Evolutionary conservation across 208 protist species (phyloP).

Genomic region (Blechomonas ayalai): DNA sequence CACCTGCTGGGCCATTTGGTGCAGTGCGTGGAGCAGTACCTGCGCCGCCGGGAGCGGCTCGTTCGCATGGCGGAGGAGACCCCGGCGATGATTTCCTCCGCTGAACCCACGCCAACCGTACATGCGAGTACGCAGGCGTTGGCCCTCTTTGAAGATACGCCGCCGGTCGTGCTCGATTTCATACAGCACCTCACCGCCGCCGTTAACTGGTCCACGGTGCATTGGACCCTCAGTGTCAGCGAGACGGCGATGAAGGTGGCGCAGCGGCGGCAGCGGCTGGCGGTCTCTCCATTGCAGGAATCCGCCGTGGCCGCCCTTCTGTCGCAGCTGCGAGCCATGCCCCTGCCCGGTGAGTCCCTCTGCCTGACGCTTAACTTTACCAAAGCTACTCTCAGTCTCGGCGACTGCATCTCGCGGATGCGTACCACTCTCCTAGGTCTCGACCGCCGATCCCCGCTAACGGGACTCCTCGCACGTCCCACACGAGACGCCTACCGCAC

Average conservation of each 20-base stretch:
- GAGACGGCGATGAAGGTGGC: constrained; percentile 51
- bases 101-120: too few species aligned
- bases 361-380: constrained; percentile 8
- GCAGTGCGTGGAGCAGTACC: constrained; percentile 62
- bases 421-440: constrained; percentile 49
- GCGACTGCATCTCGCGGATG: constrained; percentile 35
- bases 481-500: constrained; percentile 48
- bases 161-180: constrained; percentile 60
- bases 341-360: constrained; percentile 9
- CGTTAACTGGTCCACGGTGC: constrained; percentile 62
- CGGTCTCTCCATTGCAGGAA: constrained; percentile 10
- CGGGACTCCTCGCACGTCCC: constrained; percentile 31
- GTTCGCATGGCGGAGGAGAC: constrained; percentile 18
- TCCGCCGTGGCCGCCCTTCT: constrained; percentile 41
- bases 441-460: constrained; percentile 26
- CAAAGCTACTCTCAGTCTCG: constrained; percentile 14
- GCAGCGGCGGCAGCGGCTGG: constrained; percentile 21
- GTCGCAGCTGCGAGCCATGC: constrained; percentile 50
- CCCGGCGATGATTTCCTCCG: not conserved
- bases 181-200: constrained; percentile 43
- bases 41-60: constrained; percentile 31
- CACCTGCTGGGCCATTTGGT: constrained; percentile 34
- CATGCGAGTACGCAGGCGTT: constrained; percentile 5
- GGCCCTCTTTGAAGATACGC: constrained; percentile 21
- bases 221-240: constrained; percentile 44